Percentiles rank a stretch among this genome's conserved stretches.
phyloP scores from a whole-genome alignment of 371 early-diverging fungal species.

The Mucor racemosus region DNA sequence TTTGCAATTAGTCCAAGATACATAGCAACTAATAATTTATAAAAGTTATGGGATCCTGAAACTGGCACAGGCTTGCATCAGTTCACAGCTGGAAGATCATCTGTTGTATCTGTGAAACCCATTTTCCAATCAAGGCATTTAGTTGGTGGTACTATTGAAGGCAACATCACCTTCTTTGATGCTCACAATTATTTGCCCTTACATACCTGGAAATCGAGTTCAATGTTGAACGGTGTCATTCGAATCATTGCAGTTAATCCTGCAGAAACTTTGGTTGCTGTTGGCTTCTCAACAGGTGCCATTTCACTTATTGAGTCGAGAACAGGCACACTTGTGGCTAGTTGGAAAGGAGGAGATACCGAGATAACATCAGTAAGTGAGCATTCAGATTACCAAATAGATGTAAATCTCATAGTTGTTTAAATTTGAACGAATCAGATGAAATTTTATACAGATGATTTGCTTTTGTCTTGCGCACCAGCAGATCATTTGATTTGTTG shows the following conservation, averaged over 20 bases:
- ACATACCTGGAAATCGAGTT: conserved; percentile 57
- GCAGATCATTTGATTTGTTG: conserved; percentile 70
- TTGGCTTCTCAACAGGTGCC: conserved; percentile 63
- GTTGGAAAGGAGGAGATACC: conserved; percentile 69
- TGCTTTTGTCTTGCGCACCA: conserved; percentile 64
- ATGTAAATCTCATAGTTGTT: not conserved
- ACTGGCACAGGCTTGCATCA: conserved; percentile 61
- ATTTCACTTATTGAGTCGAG: conserved; percentile 65
- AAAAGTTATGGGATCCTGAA: conserved; percentile 66
- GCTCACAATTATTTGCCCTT: conserved; percentile 38
- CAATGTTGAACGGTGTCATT: conserved; percentile 39
- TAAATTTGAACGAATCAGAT: conserved; percentile 35
- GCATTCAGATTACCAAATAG: not conserved
- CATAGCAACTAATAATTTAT: not conserved
- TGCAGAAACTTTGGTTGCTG: conserved; percentile 62
- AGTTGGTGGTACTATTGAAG: conserved; percentile 60
- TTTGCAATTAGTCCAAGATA: not conserved
- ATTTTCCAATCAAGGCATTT: conserved; percentile 60
- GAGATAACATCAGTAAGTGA: conserved; percentile 61
- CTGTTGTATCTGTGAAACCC: conserved; percentile 59
- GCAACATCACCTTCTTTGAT: conserved; percentile 53
- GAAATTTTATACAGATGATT: conserved; percentile 65
- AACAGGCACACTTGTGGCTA: conserved; percentile 65
- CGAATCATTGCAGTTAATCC: conserved; percentile 53
- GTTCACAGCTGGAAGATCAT: conserved; percentile 52